phyloP scores from a whole-genome alignment of 1,284 basidiomycete genomes.

The Marasmius sp. region DNA sequence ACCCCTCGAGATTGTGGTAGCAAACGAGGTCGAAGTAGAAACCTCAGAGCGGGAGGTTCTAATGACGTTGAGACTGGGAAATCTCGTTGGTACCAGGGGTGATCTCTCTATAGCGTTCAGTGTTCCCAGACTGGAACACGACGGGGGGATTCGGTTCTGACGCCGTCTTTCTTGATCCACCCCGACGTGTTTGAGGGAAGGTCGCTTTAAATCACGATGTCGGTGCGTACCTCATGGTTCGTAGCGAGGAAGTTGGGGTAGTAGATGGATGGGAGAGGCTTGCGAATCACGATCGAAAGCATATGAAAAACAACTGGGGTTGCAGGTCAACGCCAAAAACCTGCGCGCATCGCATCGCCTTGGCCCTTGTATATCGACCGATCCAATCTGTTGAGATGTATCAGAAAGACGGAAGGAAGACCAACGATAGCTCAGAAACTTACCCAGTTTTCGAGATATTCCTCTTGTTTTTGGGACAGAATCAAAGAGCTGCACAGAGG shows the following conservation, averaged over 20 bases:
- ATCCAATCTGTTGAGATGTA: constrained; percentile 68
- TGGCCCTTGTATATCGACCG: constrained; percentile 80
- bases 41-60: constrained; percentile 87
- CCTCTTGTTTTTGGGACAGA: constrained; percentile 72
- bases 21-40: constrained; percentile 94
- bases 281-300: no score
- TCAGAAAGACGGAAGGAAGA: constrained; percentile 4
- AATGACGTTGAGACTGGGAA: constrained; percentile 81
- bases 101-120: constrained; percentile 96
- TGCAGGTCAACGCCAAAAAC: constrained; percentile 96
- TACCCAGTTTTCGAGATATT: constrained; percentile 92
- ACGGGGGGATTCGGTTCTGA: constrained; percentile 86
- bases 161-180: no score
- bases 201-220: constrained; percentile 89
- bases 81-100: constrained; percentile 96
- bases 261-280: constrained; percentile 94
- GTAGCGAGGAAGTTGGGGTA: constrained; percentile 96
- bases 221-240: constrained; percentile 84
- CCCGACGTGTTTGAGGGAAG: no score
- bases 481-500: constrained; percentile 82
- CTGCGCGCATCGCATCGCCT: constrained; percentile 91
- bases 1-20: constrained; percentile 94
- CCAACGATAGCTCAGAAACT: constrained; percentile 30
- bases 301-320: constrained; percentile 90
- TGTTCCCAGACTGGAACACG: constrained; percentile 99